Base-by-base conservation (phyloP, 345 rosid genomes). In the Gossypium sturtianum region DNA sequence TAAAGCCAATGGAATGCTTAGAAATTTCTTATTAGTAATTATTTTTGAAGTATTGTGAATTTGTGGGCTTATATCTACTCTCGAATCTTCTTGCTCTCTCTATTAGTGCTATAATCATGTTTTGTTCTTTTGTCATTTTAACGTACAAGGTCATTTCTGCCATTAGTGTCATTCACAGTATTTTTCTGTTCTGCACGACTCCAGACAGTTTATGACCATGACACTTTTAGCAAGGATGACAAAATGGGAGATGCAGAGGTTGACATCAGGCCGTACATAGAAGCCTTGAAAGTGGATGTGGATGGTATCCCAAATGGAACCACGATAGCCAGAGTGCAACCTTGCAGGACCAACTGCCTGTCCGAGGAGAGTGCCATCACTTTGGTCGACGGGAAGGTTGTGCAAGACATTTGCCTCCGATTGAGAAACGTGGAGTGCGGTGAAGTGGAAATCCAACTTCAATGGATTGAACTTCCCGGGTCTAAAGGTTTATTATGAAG, bases 201-300 rank as follows among this genome's bases (percentile, higher is more conserved):
- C 12, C 87, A 91, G 97, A 86, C 82, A 11, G 97, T 96, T 76
- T 93, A 89, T 47, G 98, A 96, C 77, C 90, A 90, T 59, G 99
- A 91, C 84, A 83, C 88, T 2, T 90, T 96, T 70, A 88, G 86
- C 83, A 89, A 85, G 76, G 99, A 96, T 77, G 99, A 96, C 75
- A 84, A 84, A 78, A 93, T 93, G 99, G 98, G 98, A 49, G 89
- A 96, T 69, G 98, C 97, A 1, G 97, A 93, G 74, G 83, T 96
- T 61, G 87, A 83, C 79, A 86, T 96, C 52, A 86, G 74, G 72
- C 71, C 89, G 0, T 96, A 76, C 54, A 75, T 89, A 12, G 92
- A 89, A 74, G 95, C 95, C 66, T 83, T 87, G 66, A 88, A 62
- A 84, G 89, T 85, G 92, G 78, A 86, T 44, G 78, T 89, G 72